Conservation (phyloP, 1,284 basidiomycete species). For the Ustilago sp. region DNA sequence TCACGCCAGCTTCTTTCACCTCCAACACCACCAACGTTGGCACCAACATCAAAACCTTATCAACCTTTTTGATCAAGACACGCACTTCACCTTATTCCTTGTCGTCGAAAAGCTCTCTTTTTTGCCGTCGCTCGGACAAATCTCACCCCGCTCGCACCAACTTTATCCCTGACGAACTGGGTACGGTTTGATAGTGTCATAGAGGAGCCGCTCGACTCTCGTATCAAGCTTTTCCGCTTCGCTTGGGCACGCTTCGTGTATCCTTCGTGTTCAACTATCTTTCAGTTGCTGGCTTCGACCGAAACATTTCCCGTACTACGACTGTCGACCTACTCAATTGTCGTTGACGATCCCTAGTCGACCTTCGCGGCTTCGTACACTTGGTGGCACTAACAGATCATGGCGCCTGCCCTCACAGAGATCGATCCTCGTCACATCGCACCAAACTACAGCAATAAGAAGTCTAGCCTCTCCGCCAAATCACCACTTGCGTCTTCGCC, state of each 20-base stretch:
- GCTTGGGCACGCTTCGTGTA: not conserved
- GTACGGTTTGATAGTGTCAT: not conserved
- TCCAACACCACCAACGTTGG: not conserved
- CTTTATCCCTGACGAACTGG: not conserved
- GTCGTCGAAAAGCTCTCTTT: not conserved
- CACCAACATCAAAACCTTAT: not conserved
- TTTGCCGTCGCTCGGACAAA: not conserved
- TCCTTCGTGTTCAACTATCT: not conserved
- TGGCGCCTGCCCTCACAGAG: constrained; percentile 26
- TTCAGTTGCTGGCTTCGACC: constrained; percentile 13
- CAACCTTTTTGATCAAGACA: not conserved
- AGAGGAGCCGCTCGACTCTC: not conserved
- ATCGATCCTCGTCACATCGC: constrained; percentile 17
- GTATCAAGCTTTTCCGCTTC: not conserved
- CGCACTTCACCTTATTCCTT: not conserved
- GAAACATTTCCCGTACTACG: too few relatives aligned
- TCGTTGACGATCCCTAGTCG: constrained; percentile 4
- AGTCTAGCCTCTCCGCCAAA: constrained; percentile 15
- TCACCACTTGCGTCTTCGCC: constrained; percentile 33
- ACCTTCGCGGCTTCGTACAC: not conserved
- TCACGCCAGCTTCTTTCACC: not conserved
- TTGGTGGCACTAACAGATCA: constrained; percentile 10
- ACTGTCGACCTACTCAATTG: not conserved
- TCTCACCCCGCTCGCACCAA: not conserved
- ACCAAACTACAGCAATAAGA: constrained; percentile 11